Base-by-base conservation (phyloP, 805 yeast genomes). In the Ogataea saltuana region DNA sequence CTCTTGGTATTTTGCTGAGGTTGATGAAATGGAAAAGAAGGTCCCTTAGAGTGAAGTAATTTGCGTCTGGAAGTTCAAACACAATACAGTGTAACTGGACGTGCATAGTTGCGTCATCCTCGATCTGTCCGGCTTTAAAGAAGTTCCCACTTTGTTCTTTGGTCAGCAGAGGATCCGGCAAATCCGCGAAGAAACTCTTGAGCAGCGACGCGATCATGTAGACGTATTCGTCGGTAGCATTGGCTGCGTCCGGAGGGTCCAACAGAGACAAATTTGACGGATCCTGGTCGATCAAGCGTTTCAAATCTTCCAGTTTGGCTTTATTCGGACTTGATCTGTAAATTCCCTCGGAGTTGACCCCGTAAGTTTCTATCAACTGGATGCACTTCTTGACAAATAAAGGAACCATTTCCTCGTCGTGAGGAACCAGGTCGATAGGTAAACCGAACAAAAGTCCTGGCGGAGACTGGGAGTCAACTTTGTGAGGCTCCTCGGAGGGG, bases 391-490 rank as follows among this genome's bases (percentile, higher is more conserved):
- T 82, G 9, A 93, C 99, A 37, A 93, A 78, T 13, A 85, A 75
- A 1, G 99, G 99, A 4, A 93, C 97, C 63, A 87, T 83, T 51
- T 88, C 96, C 42, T 89, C 91, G 49, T 95, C 97, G 53, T 76
- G 81, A 48, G 82, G 84, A 15, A 89, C 80, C 33, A 88, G 67
- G 45, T 85, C 95, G n/a, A 93, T 72, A 1, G 95, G 83, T 0
- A 83, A 80, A 0, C 97, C 97, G 65, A 88, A 93, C 0, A 95
- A 81, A 26, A 74, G 71, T 43, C 62, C 54, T 4, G 29, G 25
- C 4, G 36, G 23, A 19, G 37, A 19, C n/a, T 55, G 20, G 2
- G 44, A 7, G 29, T 27, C 27, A 9, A 22, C 39, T 27, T 21
- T 28, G 9, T 16, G 10, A 3, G 6, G 6, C 6, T 16, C 38